Evolutionary conservation across 768 basidiomycete genomes (phyloP), one percentile per base, ranked within the genome.

Genomic region (Suillus cothurnatus): DNA sequence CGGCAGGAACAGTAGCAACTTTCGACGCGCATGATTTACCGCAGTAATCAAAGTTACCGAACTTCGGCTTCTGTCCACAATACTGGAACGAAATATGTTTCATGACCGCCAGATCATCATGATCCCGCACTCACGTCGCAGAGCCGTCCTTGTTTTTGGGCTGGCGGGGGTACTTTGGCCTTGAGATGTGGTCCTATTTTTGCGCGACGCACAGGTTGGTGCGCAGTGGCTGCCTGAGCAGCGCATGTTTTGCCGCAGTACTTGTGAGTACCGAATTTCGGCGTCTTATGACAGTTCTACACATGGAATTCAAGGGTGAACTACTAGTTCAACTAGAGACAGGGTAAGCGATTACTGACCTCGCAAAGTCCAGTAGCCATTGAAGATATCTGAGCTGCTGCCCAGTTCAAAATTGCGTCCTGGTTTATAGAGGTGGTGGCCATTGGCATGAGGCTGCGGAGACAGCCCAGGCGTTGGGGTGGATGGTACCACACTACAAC

Each of bases 11-110:
- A 14, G 76, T 70, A 36, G 74, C 76, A 6, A 86, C 86, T n/a
- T 78, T 69, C 1, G 82, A 77, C 12, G 87, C 88, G 71, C 89
- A 89, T 47, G 82, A 84, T 81, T 87, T 88, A 53, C 87, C 84
- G 65, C 89, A 90, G 72, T 81, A 89, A 61, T 88, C 84, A 70
- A 85, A 86, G 68, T 79, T 80, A 64, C 79, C 82, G 77, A 82
- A 86, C 74, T 87, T 90, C 14, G 86, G 85, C 67, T 85, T 88
- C 76, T 84, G 83, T 68, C 86, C 83, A 72, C 89, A 90, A 41
- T 75, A 41, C 76, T 77, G 55, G 31, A 59, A 41, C 6, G 17
- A 67, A 69, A 72, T 23, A 65, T 64, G 61, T 67, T 73, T 64
- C 69, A 62, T 56, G 61, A 32, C n/a, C 28, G 6, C 23, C 41